phyloP scores from a whole-genome alignment of 441 rosid species.

The Corymbia citriodora region DNA sequence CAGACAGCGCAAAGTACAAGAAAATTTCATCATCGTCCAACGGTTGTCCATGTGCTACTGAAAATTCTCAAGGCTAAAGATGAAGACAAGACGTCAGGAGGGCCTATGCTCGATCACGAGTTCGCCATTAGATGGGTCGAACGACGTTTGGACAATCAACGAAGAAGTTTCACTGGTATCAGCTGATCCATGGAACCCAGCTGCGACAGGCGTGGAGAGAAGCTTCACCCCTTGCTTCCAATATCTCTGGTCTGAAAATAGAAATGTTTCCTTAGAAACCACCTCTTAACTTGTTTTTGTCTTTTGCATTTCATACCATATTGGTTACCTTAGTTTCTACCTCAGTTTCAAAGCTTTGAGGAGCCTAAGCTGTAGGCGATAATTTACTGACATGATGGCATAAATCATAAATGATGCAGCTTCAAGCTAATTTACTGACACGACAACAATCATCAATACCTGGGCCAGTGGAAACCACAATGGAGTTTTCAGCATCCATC shows the following conservation, averaged over 20 bases:
- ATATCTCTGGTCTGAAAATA: conserved; percentile 42
- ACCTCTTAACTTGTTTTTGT: not conserved
- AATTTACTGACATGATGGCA: not conserved
- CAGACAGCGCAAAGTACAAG: not conserved
- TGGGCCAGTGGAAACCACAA: conserved; percentile 66
- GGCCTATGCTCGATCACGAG: conserved; percentile 39
- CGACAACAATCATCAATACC: conserved; percentile 31
- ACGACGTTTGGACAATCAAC: conserved; percentile 48
- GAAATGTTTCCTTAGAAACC: not conserved
- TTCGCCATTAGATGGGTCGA: conserved; percentile 60
- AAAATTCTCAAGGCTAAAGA: not conserved
- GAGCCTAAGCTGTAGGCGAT: not conserved
- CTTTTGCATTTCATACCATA: not conserved
- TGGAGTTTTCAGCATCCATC: conserved; percentile 56
- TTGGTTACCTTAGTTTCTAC: not conserved
- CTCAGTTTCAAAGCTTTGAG: not conserved
- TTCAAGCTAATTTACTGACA: not conserved
- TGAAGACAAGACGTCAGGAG: conserved; percentile 12
- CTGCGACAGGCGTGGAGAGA: conserved; percentile 49
- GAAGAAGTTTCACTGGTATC: conserved; percentile 15
- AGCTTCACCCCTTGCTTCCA: conserved; percentile 99
- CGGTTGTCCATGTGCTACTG: not conserved
- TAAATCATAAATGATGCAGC: not conserved
- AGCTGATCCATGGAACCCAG: conserved; percentile 14
- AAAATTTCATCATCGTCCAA: not conserved